Percentiles rank a stretch among this genome's conserved stretches.
Conservation (phyloP, 805 yeast species). For the Wickerhamiella siamensis region DNA sequence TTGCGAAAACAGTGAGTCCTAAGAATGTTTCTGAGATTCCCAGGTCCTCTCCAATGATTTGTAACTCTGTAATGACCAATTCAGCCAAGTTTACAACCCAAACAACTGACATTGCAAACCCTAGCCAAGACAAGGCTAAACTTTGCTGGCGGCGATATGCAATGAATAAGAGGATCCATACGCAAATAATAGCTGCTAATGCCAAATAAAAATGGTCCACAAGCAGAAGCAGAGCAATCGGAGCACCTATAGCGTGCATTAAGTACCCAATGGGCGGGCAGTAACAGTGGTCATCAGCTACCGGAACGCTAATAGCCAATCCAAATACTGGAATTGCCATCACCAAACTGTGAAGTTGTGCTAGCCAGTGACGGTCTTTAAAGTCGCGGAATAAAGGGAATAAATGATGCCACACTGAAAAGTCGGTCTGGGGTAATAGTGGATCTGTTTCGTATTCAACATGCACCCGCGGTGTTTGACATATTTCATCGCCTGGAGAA, state of each 20-base stretch:
- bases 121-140: conserved; percentile 25
- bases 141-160: conserved; percentile 1
- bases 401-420: conserved; percentile 7
- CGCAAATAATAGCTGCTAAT: background rate
- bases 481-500: background rate
- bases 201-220: background rate
- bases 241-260: conserved; percentile 4
- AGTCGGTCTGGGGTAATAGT: background rate
- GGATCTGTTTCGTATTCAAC: background rate
- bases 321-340: conserved; percentile 23
- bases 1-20: conserved; percentile 78
- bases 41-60: conserved; percentile 44
- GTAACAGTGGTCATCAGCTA: conserved; percentile 1
- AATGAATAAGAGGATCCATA: background rate
- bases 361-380: conserved; percentile 16
- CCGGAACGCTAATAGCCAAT: conserved; percentile 23
- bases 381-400: conserved; percentile 22
- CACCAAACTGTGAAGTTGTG: conserved; percentile 18
- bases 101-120: conserved; percentile 51
- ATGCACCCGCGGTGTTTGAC: background rate
- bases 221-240: conserved; percentile 1
- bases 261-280: background rate
- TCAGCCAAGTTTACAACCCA: conserved; percentile 60
- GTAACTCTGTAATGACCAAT: conserved; percentile 51
- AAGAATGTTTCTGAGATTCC: conserved; percentile 61